Percentiles rank a stretch among this genome's conserved stretches.
phyloP scores from a whole-genome alignment of 2,329 filamentous ascomycete species.

The Aureobasidium lini region DNA sequence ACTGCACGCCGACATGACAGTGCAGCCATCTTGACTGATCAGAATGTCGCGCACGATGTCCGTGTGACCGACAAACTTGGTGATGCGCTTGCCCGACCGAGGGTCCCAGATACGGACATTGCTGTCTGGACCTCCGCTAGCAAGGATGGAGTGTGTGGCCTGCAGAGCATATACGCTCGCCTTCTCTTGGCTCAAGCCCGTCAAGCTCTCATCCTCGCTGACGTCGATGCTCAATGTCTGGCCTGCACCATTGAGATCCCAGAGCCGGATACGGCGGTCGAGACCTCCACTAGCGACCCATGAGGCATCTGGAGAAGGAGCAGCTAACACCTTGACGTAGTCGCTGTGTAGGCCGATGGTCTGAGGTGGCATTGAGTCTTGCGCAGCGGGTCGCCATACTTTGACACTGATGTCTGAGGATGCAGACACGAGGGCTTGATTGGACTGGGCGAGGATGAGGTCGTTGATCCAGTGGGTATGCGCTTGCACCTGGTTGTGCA shows the following conservation, averaged over 20 bases:
- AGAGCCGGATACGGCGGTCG: constrained; percentile 84
- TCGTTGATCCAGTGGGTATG: constrained; percentile 98
- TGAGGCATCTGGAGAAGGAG: constrained; percentile 59
- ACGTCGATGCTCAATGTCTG: constrained; percentile 83
- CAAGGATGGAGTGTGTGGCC: constrained; percentile 71
- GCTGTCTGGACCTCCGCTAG: constrained; percentile 89
- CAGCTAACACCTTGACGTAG: constrained; percentile 91
- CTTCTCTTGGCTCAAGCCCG: constrained; percentile 66
- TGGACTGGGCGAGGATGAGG: constrained; percentile 70
- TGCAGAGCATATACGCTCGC: constrained; percentile 91
- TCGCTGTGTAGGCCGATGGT: constrained; percentile 90
- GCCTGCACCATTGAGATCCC: constrained; percentile 84
- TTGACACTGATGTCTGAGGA: constrained; percentile 94
- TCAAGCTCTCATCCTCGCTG: constrained; percentile 66
- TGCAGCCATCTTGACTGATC: constrained; percentile 81
- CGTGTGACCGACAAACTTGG: constrained; percentile 93
- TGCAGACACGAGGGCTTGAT: constrained; percentile 73
- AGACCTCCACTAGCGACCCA: constrained; percentile 95
- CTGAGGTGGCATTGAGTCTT: constrained; percentile 57
- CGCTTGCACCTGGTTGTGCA: constrained; percentile 61
- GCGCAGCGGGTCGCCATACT: constrained; percentile 71
- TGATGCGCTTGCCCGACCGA: constrained; percentile 78
- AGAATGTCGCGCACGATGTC: constrained; percentile 90
- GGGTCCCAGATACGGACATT: constrained; percentile 90
- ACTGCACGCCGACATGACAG: constrained; percentile 86